Conservation (phyloP, 2,329 filamentous ascomycete species). For the Fusarium sp. region DNA sequence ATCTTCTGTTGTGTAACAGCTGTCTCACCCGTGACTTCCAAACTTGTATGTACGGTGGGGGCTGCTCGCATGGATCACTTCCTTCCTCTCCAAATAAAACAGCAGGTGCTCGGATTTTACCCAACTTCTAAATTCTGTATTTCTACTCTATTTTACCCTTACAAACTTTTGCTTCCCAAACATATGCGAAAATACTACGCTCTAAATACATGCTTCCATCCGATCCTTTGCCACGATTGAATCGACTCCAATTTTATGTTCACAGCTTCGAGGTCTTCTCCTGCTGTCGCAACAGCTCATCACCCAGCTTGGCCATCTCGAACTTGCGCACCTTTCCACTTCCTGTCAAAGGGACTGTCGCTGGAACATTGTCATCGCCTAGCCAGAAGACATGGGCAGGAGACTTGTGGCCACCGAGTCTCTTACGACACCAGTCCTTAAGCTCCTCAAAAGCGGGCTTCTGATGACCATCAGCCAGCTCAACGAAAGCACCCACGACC, state of each 20-base stretch:
- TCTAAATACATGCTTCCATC: slow-evolving; percentile 6
- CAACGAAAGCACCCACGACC: slow-evolving; percentile 76
- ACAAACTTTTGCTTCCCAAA: not conserved
- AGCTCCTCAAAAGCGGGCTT: slow-evolving; percentile 67
- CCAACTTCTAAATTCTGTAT: not conserved
- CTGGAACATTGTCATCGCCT: slow-evolving; percentile 70
- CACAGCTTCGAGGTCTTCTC: slow-evolving; percentile 63
- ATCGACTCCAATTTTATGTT: not conserved
- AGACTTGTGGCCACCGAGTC: slow-evolving; percentile 75
- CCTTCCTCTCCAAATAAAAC: not conserved
- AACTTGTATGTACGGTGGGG: not conserved
- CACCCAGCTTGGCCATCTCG: slow-evolving; percentile 69
- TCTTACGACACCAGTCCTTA: slow-evolving; percentile 72
- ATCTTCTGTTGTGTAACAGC: not conserved
- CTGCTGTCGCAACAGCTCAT: slow-evolving; percentile 66
- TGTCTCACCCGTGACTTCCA: slow-evolving; percentile 7
- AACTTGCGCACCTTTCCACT: slow-evolving; percentile 80
- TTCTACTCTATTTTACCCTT: not conserved
- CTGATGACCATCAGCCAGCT: slow-evolving; percentile 53
- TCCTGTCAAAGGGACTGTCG: slow-evolving; percentile 73
- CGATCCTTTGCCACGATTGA: not conserved
- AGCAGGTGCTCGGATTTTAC: not conserved
- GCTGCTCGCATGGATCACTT: not conserved
- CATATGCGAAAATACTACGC: not conserved
- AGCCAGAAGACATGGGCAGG: slow-evolving; percentile 83